Evolutionary conservation across 1,284 basidiomycete genomes (phyloP).

Genomic region (Irpex sp.): DNA sequence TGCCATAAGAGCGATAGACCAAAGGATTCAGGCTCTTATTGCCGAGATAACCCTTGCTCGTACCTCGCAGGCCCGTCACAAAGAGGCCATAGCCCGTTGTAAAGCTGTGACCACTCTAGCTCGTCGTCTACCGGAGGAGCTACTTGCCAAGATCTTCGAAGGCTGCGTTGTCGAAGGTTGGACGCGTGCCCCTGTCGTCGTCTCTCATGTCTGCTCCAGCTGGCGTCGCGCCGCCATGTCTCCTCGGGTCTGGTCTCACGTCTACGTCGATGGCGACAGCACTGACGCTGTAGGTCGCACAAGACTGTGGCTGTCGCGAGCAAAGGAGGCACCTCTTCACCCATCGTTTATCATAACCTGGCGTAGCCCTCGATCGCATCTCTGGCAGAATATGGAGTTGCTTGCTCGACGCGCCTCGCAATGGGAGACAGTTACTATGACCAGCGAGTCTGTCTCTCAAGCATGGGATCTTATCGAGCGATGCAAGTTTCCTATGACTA

Average conservation of each 20-base stretch:
- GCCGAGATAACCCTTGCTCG: constrained; percentile 40
- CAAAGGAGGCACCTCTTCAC: constrained; percentile 35
- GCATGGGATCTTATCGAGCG: constrained; percentile 37
- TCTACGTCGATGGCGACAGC: constrained; percentile 49
- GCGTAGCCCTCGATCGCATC: constrained; percentile 13
- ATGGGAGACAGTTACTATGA: constrained; percentile 43
- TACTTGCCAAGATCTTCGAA: constrained; percentile 54
- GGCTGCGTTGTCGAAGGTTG: constrained; percentile 47
- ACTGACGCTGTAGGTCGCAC: constrained; percentile 40
- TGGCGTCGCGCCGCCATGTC: constrained; percentile 53
- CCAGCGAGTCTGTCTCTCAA: constrained; percentile 14
- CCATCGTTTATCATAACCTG: constrained; percentile 40
- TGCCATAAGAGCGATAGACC: constrained; percentile 38
- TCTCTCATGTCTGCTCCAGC: constrained; percentile 56
- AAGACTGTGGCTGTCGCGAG: constrained; percentile 48
- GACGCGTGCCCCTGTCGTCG: constrained; percentile 50
- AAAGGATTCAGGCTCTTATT: constrained; percentile 38
- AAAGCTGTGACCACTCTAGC: constrained; percentile 53
- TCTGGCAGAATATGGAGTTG: constrained; percentile 35
- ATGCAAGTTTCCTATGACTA: constrained; percentile 23
- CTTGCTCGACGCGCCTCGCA: constrained; percentile 36
- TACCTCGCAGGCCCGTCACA: constrained; percentile 35
- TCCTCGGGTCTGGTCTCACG: constrained; percentile 55
- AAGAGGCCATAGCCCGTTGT: constrained; percentile 39
- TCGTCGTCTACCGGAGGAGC: constrained; percentile 49